A percentile compares a stretch with the other conserved stretches of the same genome.
phyloP scores from a whole-genome alignment of 495 filamentous ascomycete genomes.

The Copromyces sp. region DNA sequence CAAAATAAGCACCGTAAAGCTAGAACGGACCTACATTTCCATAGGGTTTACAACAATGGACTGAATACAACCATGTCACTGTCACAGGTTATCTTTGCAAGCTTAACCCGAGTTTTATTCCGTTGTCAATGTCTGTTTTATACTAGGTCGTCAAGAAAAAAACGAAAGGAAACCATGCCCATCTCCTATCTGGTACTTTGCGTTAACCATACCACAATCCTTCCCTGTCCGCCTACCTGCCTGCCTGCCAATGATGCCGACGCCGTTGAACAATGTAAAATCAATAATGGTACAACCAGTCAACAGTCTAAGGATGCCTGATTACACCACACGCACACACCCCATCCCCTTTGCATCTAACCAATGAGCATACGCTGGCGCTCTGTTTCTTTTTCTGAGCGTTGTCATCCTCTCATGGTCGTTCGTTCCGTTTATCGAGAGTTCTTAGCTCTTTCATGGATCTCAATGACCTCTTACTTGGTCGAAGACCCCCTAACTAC shows the following conservation, averaged over 20 bases:
- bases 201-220: neutral
- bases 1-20: neutral
- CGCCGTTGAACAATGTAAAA: constrained; percentile 15
- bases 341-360: neutral
- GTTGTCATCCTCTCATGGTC: neutral
- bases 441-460: neutral
- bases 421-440: neutral
- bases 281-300: constrained; percentile 9
- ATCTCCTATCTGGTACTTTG: neutral
- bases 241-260: constrained; percentile 6
- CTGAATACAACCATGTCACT: neutral
- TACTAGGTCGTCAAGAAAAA: neutral
- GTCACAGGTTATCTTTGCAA: neutral
- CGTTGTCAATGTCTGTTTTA: neutral
- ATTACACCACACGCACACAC: neutral
- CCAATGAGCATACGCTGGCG: neutral
- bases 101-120: neutral
- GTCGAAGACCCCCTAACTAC: constrained; percentile 29
- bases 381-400: neutral
- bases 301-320: neutral
- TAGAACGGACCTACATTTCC: neutral
- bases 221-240: neutral
- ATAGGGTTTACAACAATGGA: neutral
- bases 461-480: constrained; percentile 37
- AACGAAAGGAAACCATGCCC: neutral